Evolutionary conservation across 1,284 basidiomycete genomes (phyloP).

Genomic region (Coniophora puteana): DNA sequence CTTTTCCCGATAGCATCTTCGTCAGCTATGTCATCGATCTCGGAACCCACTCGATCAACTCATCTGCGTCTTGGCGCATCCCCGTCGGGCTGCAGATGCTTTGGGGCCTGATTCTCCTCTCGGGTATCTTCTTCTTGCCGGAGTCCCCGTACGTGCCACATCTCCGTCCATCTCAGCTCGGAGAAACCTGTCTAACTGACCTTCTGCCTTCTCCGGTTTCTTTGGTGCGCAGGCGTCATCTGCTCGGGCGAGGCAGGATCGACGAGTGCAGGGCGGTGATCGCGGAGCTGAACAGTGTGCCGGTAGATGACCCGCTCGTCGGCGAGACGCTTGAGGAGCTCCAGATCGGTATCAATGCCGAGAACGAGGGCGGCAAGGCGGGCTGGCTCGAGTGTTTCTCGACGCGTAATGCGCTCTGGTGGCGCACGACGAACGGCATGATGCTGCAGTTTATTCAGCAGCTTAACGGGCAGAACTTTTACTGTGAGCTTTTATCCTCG

Average conservation of each 20-base stretch:
- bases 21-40: slow-evolving; percentile 68
- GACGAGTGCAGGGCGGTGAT: slow-evolving; percentile 60
- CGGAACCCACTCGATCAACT: slow-evolving; percentile 56
- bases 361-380: slow-evolving; percentile 76
- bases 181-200: too few species aligned
- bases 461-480: slow-evolving; percentile 73
- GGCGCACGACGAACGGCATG: slow-evolving; percentile 72
- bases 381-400: slow-evolving; percentile 81
- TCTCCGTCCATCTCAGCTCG: not conserved
- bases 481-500: slow-evolving; percentile 41
- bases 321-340: slow-evolving; percentile 67
- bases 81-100: slow-evolving; percentile 66
- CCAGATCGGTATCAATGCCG: slow-evolving; percentile 59
- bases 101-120: slow-evolving; percentile 65
- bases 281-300: slow-evolving; percentile 61
- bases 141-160: slow-evolving; percentile 64
- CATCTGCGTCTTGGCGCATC: slow-evolving; percentile 68
- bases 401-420: slow-evolving; percentile 63
- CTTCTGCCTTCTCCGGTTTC: not conserved
- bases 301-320: slow-evolving; percentile 59
- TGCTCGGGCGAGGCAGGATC: slow-evolving; percentile 49
- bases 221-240: slow-evolving; percentile 45
- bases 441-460: slow-evolving; percentile 84
- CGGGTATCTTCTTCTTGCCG: slow-evolving; percentile 72
- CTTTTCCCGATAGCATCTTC: slow-evolving; percentile 46